Percentiles rank a stretch among this genome's conserved stretches.
Evolutionary conservation across 2,329 filamentous ascomycete genomes (phyloP).

Genomic region (Helicocarpus griseus): DNA sequence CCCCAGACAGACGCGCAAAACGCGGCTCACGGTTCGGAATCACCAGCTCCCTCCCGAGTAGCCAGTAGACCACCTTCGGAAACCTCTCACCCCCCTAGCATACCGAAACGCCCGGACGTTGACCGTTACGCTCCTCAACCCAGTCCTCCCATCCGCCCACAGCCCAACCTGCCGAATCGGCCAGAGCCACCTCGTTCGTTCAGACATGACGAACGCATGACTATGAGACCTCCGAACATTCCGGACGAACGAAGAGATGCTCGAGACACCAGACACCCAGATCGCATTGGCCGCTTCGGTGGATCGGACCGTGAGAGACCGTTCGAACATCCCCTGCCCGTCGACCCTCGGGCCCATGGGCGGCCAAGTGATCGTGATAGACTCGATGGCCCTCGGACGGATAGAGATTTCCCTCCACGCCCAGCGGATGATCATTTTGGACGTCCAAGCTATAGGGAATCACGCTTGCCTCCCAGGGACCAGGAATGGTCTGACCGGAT

Average conservation of each 20-base stretch:
- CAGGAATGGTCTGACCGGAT: conserved; percentile 30
- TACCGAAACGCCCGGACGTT: conserved; percentile 31
- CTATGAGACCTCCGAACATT: conserved; percentile 29
- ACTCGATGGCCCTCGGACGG: conserved; percentile 10
- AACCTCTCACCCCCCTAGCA: conserved; percentile 19
- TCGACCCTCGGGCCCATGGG: conserved; percentile 27
- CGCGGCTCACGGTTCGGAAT: background rate
- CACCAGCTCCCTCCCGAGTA: background rate
- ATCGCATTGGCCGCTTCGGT: conserved; percentile 27
- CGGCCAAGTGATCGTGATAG: conserved; percentile 26
- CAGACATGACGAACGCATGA: conserved; percentile 28
- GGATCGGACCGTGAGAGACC: conserved; percentile 28
- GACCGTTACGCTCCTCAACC: conserved; percentile 21
- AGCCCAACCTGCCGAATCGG: conserved; percentile 27
- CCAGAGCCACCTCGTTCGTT: conserved; percentile 25
- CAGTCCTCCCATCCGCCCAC: conserved; percentile 20
- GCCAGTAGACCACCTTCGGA: conserved; percentile 18
- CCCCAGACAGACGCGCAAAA: background rate
- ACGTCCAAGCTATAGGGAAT: conserved; percentile 26
- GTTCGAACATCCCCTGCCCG: conserved; percentile 22
- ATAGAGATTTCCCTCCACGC: conserved; percentile 25
- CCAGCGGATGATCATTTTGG: conserved; percentile 32
- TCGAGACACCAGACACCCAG: conserved; percentile 24
- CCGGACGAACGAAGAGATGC: conserved; percentile 28
- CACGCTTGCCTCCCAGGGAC: conserved; percentile 23